phyloP scores from a whole-genome alignment of 1,284 basidiomycete genomes.

The Tremellales sp. region DNA sequence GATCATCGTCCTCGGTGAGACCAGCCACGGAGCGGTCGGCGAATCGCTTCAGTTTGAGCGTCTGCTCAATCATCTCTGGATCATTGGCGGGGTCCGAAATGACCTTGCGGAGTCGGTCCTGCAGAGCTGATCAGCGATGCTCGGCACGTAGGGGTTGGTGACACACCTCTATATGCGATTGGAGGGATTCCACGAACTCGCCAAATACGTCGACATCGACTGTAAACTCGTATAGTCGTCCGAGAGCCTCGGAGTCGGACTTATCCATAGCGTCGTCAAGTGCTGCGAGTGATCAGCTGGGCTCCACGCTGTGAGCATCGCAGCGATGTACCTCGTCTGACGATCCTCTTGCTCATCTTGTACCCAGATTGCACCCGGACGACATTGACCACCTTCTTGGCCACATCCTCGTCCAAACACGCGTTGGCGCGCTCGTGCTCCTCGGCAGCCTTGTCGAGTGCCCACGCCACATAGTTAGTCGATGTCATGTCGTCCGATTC shows the following conservation, averaged over 20 bases:
- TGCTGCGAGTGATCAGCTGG: constrained; percentile 47
- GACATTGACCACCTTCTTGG: constrained; percentile 11
- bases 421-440: constrained; percentile 23
- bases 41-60: constrained; percentile 67
- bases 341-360: constrained; percentile 16
- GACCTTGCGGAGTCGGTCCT: constrained; percentile 48
- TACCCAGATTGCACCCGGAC: constrained; percentile 20
- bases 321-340: constrained; percentile 44
- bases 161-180: constrained; percentile 52
- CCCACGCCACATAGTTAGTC: constrained; percentile 33
- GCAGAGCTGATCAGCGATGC: constrained; percentile 2
- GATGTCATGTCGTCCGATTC: constrained; percentile 18
- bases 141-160: not conserved
- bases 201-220: constrained; percentile 58
- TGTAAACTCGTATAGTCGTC: constrained; percentile 62
- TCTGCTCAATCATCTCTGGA: constrained; percentile 65
- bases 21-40: constrained; percentile 55
- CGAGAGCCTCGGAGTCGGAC: constrained; percentile 55
- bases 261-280: constrained; percentile 58
- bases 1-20: constrained; percentile 6
- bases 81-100: constrained; percentile 57
- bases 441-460: constrained; percentile 25
- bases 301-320: constrained; percentile 50
- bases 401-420: constrained; percentile 17
- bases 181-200: constrained; percentile 62